A percentile compares a stretch with the other conserved stretches of the same genome.
Evolutionary conservation across 2,329 filamentous ascomycete genomes (phyloP).

Genomic region (Lasiodiplodia theobromae): DNA sequence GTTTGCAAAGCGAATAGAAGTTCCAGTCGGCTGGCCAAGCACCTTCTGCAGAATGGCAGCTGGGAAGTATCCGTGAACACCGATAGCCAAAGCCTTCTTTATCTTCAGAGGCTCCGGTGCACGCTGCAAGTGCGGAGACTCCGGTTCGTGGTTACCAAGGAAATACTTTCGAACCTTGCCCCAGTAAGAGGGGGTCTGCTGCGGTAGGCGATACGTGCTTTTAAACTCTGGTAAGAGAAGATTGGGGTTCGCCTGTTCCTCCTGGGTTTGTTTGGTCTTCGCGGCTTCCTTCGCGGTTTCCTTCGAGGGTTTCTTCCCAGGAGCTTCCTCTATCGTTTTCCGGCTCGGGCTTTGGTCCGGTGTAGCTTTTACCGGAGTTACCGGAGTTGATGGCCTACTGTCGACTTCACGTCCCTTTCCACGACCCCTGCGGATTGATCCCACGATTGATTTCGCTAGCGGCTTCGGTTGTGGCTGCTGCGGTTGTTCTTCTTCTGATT

Average conservation of each 20-base stretch:
- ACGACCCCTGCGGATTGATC: constrained; percentile 34
- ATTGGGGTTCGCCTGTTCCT: constrained; percentile 59
- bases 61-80: constrained; percentile 93
- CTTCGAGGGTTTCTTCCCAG: constrained; percentile 39
- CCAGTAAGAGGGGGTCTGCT: constrained; percentile 54
- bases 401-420: constrained; percentile 40
- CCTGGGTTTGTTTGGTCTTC: constrained; percentile 36
- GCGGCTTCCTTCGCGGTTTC: constrained; percentile 38
- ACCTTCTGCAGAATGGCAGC: constrained; percentile 86
- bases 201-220: constrained; percentile 66
- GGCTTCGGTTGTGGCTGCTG: constrained; percentile 36
- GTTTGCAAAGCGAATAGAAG: constrained; percentile 90
- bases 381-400: constrained; percentile 46
- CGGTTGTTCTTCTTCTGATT: constrained; percentile 32
- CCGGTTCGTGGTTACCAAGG: constrained; percentile 57
- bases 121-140: constrained; percentile 72
- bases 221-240: constrained; percentile 73
- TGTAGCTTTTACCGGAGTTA: constrained; percentile 38
- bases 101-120: constrained; percentile 73
- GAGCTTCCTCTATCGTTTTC: constrained; percentile 28
- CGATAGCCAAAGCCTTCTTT: constrained; percentile 88
- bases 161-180: constrained; percentile 51
- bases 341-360: constrained; percentile 39
- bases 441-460: constrained; percentile 33
- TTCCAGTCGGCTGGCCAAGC: constrained; percentile 93